Evolutionary conservation across 768 basidiomycete species (phyloP).

Genomic region (Mycena filopes): DNA sequence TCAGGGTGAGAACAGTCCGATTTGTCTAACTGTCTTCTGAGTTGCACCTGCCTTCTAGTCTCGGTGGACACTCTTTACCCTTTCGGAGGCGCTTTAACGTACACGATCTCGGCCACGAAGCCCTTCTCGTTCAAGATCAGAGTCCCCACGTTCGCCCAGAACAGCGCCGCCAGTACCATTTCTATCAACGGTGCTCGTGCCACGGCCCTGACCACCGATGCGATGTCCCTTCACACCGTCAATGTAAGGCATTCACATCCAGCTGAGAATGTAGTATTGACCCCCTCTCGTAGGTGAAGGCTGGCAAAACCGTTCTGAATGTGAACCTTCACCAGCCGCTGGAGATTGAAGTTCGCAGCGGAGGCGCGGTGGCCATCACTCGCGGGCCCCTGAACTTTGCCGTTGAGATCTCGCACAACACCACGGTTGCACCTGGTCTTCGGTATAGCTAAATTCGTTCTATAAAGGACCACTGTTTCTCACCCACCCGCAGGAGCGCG

Average conservation of each 20-base stretch:
- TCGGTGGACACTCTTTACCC: constrained; percentile 52
- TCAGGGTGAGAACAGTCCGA: constrained; percentile 38
- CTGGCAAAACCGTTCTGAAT: constrained; percentile 44
- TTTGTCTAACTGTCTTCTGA: not conserved
- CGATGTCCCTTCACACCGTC: constrained; percentile 46
- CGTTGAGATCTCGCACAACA: constrained; percentile 48
- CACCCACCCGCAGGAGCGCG: constrained; percentile 41
- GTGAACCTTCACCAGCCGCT: constrained; percentile 47
- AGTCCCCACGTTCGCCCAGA: constrained; percentile 52
- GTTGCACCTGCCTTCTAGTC: constrained; percentile 34
- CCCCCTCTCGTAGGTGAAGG: constrained; percentile 20
- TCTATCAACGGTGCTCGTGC: constrained; percentile 42
- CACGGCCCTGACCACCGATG: constrained; percentile 37
- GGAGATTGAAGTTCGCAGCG: constrained; percentile 46
- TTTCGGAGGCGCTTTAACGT: constrained; percentile 49
- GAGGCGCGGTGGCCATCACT: constrained; percentile 49
- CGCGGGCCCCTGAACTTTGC: constrained; percentile 53
- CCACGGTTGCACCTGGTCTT: constrained; percentile 45
- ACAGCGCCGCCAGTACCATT: constrained; percentile 44
- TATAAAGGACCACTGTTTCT: not conserved
- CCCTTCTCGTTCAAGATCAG: constrained; percentile 51
- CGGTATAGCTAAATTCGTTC: constrained; percentile 36
- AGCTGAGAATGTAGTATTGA: not conserved
- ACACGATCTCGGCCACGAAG: constrained; percentile 45
- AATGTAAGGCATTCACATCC: constrained; percentile 33